Conservation (phyloP, 495 filamentous ascomycete genomes). For the Aspergillus taichungensis region DNA sequence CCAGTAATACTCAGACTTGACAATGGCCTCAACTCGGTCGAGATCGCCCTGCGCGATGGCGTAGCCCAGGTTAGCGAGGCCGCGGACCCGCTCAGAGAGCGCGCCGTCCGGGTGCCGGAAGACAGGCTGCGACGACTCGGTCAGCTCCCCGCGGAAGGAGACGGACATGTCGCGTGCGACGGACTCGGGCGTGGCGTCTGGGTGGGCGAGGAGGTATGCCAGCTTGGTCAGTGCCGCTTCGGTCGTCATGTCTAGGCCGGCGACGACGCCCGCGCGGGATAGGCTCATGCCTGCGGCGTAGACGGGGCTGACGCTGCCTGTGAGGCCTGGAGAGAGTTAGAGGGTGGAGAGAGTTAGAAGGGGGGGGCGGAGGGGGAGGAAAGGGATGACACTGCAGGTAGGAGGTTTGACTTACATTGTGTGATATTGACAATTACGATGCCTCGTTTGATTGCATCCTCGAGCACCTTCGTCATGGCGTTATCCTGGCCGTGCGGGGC, state of each 20-base stretch:
- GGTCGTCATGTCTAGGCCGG: slow-evolving; percentile 86
- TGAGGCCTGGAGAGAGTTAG: slow-evolving; percentile 40
- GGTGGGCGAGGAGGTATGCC: slow-evolving; percentile 72
- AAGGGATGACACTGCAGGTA: background rate
- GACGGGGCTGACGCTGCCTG: slow-evolving; percentile 78
- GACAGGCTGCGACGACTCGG: slow-evolving; percentile 50
- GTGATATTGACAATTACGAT: slow-evolving; percentile 90
- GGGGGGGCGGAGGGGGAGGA: too few species aligned
- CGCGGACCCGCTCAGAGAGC: slow-evolving; percentile 36
- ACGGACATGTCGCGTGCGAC: slow-evolving; percentile 64
- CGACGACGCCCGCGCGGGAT: slow-evolving; percentile 82
- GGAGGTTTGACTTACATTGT: slow-evolving; percentile 53
- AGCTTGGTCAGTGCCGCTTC: slow-evolving; percentile 93
- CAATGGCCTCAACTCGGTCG: slow-evolving; percentile 50
- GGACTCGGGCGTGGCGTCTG: slow-evolving; percentile 49
- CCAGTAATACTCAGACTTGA: slow-evolving; percentile 56
- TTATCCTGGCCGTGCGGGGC: slow-evolving; percentile 79
- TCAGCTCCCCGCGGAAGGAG: slow-evolving; percentile 79
- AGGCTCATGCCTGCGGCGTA: slow-evolving; percentile 88
- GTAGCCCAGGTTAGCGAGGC: slow-evolving; percentile 68
- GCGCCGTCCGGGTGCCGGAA: slow-evolving; percentile 66
- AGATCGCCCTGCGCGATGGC: slow-evolving; percentile 69
- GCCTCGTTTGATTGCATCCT: slow-evolving; percentile 65
- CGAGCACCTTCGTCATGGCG: slow-evolving; percentile 71
- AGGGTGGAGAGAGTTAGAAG: background rate